These are phyloP conservation scores for Syncephalis plumigaleata DNA, from an alignment of 371 early-diverging fungal species.

Conservation along the genomic window DNA sequence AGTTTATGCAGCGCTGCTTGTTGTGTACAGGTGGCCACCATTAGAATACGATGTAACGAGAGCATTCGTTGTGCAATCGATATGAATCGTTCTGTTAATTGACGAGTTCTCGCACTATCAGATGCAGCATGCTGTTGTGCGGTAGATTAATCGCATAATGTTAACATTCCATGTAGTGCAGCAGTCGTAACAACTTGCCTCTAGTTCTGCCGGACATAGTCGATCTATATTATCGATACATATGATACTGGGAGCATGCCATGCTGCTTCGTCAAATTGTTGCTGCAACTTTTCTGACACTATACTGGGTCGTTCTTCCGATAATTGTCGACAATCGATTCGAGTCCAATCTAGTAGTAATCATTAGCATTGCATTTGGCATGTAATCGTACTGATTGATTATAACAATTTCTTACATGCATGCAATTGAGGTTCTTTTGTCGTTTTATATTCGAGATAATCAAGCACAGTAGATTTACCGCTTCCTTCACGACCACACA, in stretches of 20 bases:
- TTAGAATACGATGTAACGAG: conserved; percentile 27
- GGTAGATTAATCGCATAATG: no score
- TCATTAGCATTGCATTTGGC: no score
- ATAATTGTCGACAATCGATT: conserved; percentile 42
- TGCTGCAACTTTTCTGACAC: conserved; percentile 41
- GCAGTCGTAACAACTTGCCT: conserved; percentile 18
- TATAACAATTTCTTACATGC: conserved; percentile 25
- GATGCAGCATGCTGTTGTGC: no score
- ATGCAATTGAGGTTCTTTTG: conserved; percentile 19
- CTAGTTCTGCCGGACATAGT: conserved; percentile 67
- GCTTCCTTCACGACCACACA: conserved; percentile 71
- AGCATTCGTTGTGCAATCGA: conserved; percentile 21
- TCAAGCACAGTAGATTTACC: conserved; percentile 65
- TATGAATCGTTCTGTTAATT: conserved; percentile 47
- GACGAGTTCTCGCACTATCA: conserved; percentile 15
- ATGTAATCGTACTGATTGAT: background rate
- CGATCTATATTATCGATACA: conserved; percentile 96
- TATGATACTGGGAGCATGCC: conserved; percentile 66
- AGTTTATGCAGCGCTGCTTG: conserved; percentile 44
- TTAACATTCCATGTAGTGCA: background rate
- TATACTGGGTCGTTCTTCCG: conserved; percentile 37
- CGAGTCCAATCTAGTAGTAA: conserved; percentile 7
- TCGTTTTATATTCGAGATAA: conserved; percentile 20
- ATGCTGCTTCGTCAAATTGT: conserved; percentile 43
- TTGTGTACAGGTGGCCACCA: conserved; percentile 54